A percentile compares a stretch with the other conserved stretches of the same genome.
phyloP scores from a whole-genome alignment of 2,329 filamentous ascomycete species.

The Ophiocordyceps unilateralis region DNA sequence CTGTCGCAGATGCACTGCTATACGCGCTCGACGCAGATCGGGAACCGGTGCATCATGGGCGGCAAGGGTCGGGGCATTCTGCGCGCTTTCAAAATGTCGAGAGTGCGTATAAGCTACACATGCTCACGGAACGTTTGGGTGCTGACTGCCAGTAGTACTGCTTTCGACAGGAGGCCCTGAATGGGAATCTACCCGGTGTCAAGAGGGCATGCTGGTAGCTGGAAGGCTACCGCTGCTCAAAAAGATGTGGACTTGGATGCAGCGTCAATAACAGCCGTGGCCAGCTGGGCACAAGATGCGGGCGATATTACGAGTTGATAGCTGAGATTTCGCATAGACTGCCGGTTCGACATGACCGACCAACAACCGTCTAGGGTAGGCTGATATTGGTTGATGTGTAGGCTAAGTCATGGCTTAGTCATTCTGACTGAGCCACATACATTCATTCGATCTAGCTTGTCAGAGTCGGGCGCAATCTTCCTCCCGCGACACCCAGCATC shows the following conservation, averaged over 20 bases:
- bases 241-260: neutral
- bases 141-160: slow-evolving; percentile 51
- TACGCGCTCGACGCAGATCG: slow-evolving; percentile 82
- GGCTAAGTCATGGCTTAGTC: too few species aligned
- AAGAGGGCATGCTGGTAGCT: slow-evolving; percentile 92
- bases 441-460: too few species aligned
- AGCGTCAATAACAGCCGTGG: neutral
- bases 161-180: slow-evolving; percentile 79
- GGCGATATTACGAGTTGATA: too few species aligned
- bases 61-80: slow-evolving; percentile 86
- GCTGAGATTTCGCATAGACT: too few species aligned
- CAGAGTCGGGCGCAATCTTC: too few species aligned
- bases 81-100: slow-evolving; percentile 77
- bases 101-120: slow-evolving; percentile 40
- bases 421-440: too few species aligned
- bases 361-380: too few species aligned
- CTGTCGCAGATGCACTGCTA: slow-evolving; percentile 92
- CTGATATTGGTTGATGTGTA: too few species aligned
- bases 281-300: neutral
- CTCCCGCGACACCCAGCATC: too few species aligned
- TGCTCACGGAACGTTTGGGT: neutral
- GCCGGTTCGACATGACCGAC: too few species aligned
- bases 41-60: slow-evolving; percentile 81
- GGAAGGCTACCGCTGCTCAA: neutral
- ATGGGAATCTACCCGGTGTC: slow-evolving; percentile 75